Conservation (phyloP, 139 green algal species). For the Chlamydomonas sp. region DNA sequence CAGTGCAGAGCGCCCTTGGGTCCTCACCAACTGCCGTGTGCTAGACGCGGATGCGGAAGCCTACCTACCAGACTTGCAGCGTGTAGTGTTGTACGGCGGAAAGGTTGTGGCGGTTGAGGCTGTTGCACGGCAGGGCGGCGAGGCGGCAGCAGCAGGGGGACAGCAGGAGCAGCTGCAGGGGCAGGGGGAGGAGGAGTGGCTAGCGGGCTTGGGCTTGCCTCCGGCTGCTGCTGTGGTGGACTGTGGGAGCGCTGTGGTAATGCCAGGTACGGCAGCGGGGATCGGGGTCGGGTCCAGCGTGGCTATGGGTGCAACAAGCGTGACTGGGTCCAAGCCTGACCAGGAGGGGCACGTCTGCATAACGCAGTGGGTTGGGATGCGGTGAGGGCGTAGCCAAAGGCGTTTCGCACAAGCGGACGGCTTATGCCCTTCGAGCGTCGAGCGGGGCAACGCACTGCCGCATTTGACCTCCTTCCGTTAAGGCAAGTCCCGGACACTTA, state of each 20-base stretch:
- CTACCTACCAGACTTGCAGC: conserved; percentile 9
- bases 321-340: too few relatives aligned
- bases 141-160: too few relatives aligned
- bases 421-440: too few relatives aligned
- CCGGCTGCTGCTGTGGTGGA: background rate
- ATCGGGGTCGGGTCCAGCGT: background rate
- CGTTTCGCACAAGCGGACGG: too few relatives aligned
- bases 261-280: conserved; percentile 12
- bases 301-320: background rate
- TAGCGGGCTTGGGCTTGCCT: background rate
- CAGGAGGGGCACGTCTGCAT: background rate
- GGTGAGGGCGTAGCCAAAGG: too few relatives aligned
- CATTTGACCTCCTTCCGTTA: background rate
- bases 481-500: background rate
- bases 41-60: background rate
- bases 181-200: too few relatives aligned
- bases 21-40: conserved; percentile 6
- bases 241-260: background rate
- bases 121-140: background rate
- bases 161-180: background rate
- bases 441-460: too few relatives aligned
- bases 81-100: background rate
- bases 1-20: background rate
- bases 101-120: background rate
- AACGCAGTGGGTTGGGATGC: background rate